A percentile compares a stretch with the other conserved stretches of the same genome.
Evolutionary conservation across 768 basidiomycete species (phyloP).

Genomic region (Boletus vermiculosoides): DNA sequence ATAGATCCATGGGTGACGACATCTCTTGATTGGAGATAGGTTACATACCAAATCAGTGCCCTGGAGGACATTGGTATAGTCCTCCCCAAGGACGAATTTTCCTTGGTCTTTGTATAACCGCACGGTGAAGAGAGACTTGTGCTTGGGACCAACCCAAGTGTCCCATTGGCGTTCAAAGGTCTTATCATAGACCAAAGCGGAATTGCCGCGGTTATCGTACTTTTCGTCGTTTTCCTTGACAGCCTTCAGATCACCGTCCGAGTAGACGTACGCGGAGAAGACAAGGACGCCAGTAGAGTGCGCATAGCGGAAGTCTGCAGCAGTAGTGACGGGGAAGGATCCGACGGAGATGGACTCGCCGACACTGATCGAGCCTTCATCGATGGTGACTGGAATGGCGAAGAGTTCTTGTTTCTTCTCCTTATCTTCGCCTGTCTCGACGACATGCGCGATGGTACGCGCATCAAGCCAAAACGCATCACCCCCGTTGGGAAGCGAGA

Average conservation of each 20-base stretch:
- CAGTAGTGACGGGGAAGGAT: conserved; percentile 64
- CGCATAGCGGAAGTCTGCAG: conserved; percentile 69
- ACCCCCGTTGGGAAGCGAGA: conserved; percentile 65
- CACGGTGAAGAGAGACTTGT: conserved; percentile 69
- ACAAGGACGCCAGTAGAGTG: conserved; percentile 59
- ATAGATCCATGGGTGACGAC: background rate
- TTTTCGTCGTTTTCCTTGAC: conserved; percentile 68
- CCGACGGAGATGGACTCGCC: conserved; percentile 50
- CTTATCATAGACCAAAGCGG: conserved; percentile 68
- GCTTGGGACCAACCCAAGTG: conserved; percentile 72
- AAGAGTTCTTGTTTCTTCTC: conserved; percentile 55
- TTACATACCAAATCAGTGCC: conserved; percentile 67
- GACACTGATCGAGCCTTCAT: conserved; percentile 34
- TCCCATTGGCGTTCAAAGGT: conserved; percentile 80
- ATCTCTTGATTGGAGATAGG: background rate
- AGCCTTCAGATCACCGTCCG: conserved; percentile 68
- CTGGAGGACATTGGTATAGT: conserved; percentile 59
- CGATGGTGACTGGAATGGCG: conserved; percentile 52
- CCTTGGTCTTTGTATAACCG: conserved; percentile 45
- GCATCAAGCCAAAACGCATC: conserved; percentile 78
- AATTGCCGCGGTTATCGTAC: conserved; percentile 70
- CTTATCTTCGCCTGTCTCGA: conserved; percentile 49
- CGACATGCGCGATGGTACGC: conserved; percentile 68
- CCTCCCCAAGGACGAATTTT: conserved; percentile 52
- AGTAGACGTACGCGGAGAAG: conserved; percentile 83